Base-by-base conservation (phyloP, 2,329 filamentous ascomycete genomes). In the Didymella pomorum region DNA sequence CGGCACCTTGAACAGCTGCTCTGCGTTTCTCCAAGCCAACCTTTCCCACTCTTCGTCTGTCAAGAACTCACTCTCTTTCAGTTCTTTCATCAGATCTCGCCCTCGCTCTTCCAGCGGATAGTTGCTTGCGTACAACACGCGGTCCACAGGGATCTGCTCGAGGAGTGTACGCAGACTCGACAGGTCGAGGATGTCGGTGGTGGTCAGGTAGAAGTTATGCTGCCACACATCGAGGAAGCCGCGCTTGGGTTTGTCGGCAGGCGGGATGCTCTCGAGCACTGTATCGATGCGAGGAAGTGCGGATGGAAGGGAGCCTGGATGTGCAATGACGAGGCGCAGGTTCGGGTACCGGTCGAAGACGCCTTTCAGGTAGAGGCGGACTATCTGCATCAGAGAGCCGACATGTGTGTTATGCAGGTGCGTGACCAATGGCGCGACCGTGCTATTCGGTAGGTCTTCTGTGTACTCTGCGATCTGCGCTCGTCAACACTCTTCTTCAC, bases 171-270 rank as follows among this genome's bases (percentile, higher is more conserved):
- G 78, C 73, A 87, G 5, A 80, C 81, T 52, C 74, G 62, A 77
- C 18, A 86, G 58, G 26, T 79, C 79, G 70, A 82, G 85, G 55
- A 82, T 79, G 2, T 85, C 85, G 51, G 79, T 82, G 2, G 84
- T 86, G 1, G 84, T 86, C 25, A 88, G 69, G 80, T 83, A 87
- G 11, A 87, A 72, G 56, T 87, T 87, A 57, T 80, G 73, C 45
- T 82, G 78, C 79, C 82, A 88, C 2, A 86, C 82, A 12, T 83
- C 75, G 14, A 72, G 66, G 45, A 87, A 81, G 0, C 72, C 56
- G 56, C 71, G 70, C 12, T 61, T 66, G 0, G 69, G 67, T 52
- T 61, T 69, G 28, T 64, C 60, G 21, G 52, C 23, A 9, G 26
- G 29, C 2, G 65, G 64, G 9, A 70, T 58, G 26, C 52, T 70